Conservation (phyloP, 2,329 filamentous ascomycete species). For the Xylariaceae sp. region DNA sequence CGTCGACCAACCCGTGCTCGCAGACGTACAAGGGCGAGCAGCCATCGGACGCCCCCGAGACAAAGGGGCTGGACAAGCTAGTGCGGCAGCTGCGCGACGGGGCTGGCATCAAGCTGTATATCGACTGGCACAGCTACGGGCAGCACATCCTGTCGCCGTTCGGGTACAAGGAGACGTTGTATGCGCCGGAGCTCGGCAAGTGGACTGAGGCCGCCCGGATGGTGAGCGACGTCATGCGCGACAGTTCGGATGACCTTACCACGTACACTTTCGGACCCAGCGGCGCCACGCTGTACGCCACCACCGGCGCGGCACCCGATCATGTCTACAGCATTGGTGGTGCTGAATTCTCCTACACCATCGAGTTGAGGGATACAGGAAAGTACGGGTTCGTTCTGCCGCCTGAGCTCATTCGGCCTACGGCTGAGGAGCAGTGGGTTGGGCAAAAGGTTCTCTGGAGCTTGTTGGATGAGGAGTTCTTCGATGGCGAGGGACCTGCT, state of each 20-base stretch:
- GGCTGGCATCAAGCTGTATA: slow-evolving; percentile 59
- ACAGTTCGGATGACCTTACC: slow-evolving; percentile 41
- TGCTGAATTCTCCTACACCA: slow-evolving; percentile 38
- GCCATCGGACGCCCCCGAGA: slow-evolving; percentile 54
- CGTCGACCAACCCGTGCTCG: slow-evolving; percentile 56
- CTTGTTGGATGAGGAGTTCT: slow-evolving; percentile 45
- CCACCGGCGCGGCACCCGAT: slow-evolving; percentile 36
- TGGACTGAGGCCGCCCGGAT: slow-evolving; percentile 46
- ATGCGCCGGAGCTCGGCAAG: slow-evolving; percentile 50
- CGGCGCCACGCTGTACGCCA: slow-evolving; percentile 36
- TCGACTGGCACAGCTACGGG: slow-evolving; percentile 66
- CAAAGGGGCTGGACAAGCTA: slow-evolving; percentile 47
- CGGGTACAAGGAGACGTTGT: slow-evolving; percentile 52
- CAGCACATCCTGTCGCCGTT: slow-evolving; percentile 62
- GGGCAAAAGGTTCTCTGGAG: slow-evolving; percentile 45
- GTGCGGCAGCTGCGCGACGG: slow-evolving; percentile 42
- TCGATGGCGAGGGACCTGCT: slow-evolving; percentile 39
- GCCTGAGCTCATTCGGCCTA: slow-evolving; percentile 34
- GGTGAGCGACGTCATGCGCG: slow-evolving; percentile 43
- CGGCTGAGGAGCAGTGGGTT: slow-evolving; percentile 42
- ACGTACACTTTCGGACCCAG: slow-evolving; percentile 38
- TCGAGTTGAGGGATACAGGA: slow-evolving; percentile 38
- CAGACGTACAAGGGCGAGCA: slow-evolving; percentile 52
- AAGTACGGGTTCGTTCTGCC: slow-evolving; percentile 38
- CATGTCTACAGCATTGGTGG: slow-evolving; percentile 36